Evolutionary conservation across 1,284 basidiomycete species (phyloP), one percentile per base, ranked within the genome.

Genomic region (Cryptococcus sp.): DNA sequence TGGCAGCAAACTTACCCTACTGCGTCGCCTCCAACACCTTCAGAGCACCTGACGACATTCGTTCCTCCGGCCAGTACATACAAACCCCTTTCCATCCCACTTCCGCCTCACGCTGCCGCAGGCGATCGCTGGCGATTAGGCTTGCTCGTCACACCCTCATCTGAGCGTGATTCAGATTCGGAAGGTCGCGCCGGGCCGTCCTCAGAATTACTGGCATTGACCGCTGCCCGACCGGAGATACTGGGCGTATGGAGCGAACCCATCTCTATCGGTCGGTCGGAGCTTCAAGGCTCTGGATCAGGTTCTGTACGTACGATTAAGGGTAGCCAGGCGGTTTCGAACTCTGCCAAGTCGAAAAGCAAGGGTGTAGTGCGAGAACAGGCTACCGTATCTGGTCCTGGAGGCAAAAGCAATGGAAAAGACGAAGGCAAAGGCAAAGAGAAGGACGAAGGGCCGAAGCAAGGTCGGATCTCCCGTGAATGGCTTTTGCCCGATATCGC

Each of bases 21-120:
- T 0, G 40, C 40, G 5, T 30, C 57, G n/a, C 22, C 40, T 22
- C 7, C 17, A 17, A 16, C 49, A 50, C 6, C 58, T 40, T 5
- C 40, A 0, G 63, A 68, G n/a, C 89, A 89, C 64, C 75, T 92
- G 20, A 92, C 89, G 3, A 87, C 84, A 1, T 93, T 71, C 52
- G 47, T 84, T 81, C 83, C 83, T 11, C 80, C 82, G 41, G 78
- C 79, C 20, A 86, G 82, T 49, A 85, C 87, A 6, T 92, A 91
- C 79, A 89, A 88, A 68, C 84, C 86, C 50, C 80, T 91, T 1
- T 73, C 81, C 0, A 81, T 93, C 0, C 84, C 86, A 0, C 78
- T 85, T 3, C 90, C 91, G 1, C 73, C 79, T 0, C 77, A 78
- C 19, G 77, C 82, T 1, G 76, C 80, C 43, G 77, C 83, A 16